Evolutionary conservation across 345 rosid species (phyloP).

Genomic region (Populus ilicifolia): DNA sequence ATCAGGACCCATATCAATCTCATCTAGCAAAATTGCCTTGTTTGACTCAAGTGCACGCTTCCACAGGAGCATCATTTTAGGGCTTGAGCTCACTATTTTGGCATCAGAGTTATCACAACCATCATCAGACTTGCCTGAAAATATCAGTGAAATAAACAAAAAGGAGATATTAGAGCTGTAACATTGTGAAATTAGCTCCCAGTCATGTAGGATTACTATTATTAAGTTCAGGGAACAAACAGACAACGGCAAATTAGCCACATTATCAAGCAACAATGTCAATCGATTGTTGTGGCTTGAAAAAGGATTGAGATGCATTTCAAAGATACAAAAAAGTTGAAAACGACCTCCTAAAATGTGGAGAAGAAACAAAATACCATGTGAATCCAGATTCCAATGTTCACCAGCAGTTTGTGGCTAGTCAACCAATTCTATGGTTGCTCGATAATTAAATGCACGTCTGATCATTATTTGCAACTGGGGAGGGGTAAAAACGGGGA

Average conservation of each 20-base stretch:
- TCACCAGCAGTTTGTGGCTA: background rate
- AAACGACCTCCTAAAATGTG: too few species aligned
- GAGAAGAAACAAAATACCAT: too few species aligned
- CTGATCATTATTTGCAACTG: background rate
- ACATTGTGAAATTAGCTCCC: background rate
- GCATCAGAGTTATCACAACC: conserved; percentile 15
- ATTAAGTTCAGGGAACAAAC: background rate
- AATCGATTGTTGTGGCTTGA: background rate
- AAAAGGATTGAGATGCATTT: background rate
- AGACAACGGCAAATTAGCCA: background rate
- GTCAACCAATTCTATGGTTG: background rate
- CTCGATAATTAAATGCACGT: background rate
- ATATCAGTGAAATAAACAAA: conserved; percentile 1
- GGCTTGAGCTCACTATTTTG: conserved; percentile 49
- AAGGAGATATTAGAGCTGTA: background rate
- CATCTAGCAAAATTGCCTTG: conserved; percentile 61
- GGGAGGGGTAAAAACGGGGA: background rate
- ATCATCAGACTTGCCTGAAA: conserved; percentile 29
- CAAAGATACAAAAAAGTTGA: too few species aligned
- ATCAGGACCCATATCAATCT: conserved; percentile 57
- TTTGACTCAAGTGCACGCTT: conserved; percentile 58
- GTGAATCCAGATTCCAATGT: too few species aligned
- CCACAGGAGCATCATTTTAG: conserved; percentile 80
- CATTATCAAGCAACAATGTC: background rate
- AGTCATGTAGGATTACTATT: background rate